Evolutionary conservation across 2,329 filamentous ascomycete genomes (phyloP).

Genomic region (Pseudocercospora cruenta): DNA sequence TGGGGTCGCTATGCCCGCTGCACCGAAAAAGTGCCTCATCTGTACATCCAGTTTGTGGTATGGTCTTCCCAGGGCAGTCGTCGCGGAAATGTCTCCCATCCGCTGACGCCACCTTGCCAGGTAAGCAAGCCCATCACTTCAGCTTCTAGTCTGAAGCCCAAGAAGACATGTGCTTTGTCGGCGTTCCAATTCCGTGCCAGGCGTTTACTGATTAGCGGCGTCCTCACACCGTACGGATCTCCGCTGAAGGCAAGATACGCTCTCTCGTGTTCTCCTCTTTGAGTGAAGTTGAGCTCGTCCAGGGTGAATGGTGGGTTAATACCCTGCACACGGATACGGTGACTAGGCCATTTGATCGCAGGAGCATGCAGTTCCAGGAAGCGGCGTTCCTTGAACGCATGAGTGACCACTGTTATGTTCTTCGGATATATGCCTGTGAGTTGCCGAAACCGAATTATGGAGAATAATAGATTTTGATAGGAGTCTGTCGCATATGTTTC

Average conservation of each 20-base stretch:
- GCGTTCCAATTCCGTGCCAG: slow-evolving; percentile 45
- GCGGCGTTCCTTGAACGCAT: slow-evolving; percentile 52
- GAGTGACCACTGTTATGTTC: slow-evolving; percentile 49
- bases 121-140: slow-evolving; percentile 29
- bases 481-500: slow-evolving; percentile 70
- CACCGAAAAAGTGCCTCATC: not conserved
- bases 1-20: not conserved
- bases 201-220: slow-evolving; percentile 44
- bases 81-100: slow-evolving; percentile 31
- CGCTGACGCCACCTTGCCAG: slow-evolving; percentile 37
- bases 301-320: slow-evolving; percentile 50
- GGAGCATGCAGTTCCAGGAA: slow-evolving; percentile 47
- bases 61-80: slow-evolving; percentile 35
- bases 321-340: slow-evolving; percentile 47
- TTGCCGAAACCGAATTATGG: slow-evolving; percentile 60
- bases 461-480: slow-evolving; percentile 82
- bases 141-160: slow-evolving; percentile 29
- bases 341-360: slow-evolving; percentile 48
- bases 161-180: slow-evolving; percentile 24
- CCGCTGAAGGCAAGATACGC: slow-evolving; percentile 44
- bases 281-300: slow-evolving; percentile 42
- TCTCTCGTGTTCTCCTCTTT: slow-evolving; percentile 42
- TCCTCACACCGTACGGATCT: slow-evolving; percentile 45
- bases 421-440: slow-evolving; percentile 46
- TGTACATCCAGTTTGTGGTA: slow-evolving; percentile 18